Conservation (phyloP, 768 basidiomycete species). For the Leucogyrophana mollusca region DNA sequence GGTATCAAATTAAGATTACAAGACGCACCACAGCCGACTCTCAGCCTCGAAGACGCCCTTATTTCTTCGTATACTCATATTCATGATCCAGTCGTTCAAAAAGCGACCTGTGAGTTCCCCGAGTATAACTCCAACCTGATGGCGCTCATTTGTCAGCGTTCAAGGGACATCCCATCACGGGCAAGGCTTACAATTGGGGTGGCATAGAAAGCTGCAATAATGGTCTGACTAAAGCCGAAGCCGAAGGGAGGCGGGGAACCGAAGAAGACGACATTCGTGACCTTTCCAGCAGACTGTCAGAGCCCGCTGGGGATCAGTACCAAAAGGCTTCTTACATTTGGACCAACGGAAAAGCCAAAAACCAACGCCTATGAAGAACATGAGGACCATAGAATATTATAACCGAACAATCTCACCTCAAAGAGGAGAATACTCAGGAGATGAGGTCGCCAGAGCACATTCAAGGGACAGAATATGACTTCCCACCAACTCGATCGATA, state of each 20-base stretch:
- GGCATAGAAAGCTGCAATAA: slow-evolving; percentile 52
- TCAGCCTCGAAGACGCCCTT: slow-evolving; percentile 62
- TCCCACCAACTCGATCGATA: slow-evolving; percentile 52
- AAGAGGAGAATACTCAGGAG: slow-evolving; percentile 49
- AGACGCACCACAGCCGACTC: slow-evolving; percentile 53
- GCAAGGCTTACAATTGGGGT: slow-evolving; percentile 48
- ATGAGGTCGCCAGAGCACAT: slow-evolving; percentile 64
- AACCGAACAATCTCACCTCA: slow-evolving; percentile 35
- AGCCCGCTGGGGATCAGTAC: not conserved
- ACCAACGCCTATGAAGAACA: slow-evolving; percentile 40
- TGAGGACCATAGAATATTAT: not conserved
- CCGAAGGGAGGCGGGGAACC: slow-evolving; percentile 53
- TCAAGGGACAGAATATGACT: slow-evolving; percentile 43
- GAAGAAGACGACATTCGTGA: slow-evolving; percentile 66
- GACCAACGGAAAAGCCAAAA: slow-evolving; percentile 66
- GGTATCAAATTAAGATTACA: not conserved
- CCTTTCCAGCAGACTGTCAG: slow-evolving; percentile 32
- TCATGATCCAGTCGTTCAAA: slow-evolving; percentile 52
- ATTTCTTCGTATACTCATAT: slow-evolving; percentile 43
- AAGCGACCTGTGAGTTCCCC: slow-evolving; percentile 55
- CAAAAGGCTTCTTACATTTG: slow-evolving; percentile 40
- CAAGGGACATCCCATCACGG: slow-evolving; percentile 3
- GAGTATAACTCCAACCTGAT: slow-evolving; percentile 48
- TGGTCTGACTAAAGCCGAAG: slow-evolving; percentile 50
- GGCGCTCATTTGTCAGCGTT: too few species aligned